Evolutionary conservation across 805 yeast genomes (phyloP).

Genomic region (Candida berthetii): DNA sequence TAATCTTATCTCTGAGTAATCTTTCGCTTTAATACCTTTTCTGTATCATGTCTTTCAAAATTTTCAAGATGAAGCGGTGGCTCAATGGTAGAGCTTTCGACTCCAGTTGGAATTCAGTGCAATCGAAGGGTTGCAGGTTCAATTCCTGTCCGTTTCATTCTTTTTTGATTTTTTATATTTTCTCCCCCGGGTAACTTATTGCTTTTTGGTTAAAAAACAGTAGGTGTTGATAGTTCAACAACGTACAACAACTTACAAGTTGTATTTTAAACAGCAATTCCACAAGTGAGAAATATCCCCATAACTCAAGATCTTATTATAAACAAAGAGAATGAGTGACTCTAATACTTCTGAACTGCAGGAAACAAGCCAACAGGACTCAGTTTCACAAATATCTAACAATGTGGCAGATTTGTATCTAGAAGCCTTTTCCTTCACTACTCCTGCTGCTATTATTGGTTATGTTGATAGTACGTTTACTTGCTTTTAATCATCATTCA

Average conservation of each 20-base stretch:
- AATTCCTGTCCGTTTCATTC: constrained; percentile 76
- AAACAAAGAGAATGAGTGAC: not conserved
- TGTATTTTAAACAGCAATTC: too few species aligned
- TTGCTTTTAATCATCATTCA: not conserved
- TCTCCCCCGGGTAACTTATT: not conserved
- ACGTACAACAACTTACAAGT: too few species aligned
- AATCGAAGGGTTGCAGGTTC: constrained; percentile 85
- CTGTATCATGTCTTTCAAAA: too few species aligned
- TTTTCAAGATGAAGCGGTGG: constrained; percentile 51
- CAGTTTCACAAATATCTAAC: constrained; percentile 22
- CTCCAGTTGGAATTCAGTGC: constrained; percentile 47
- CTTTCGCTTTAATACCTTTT: too few species aligned
- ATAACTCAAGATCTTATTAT: too few species aligned
- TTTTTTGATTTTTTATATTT: constrained; percentile 6
- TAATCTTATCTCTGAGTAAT: too few species aligned
- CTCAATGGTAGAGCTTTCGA: constrained; percentile 79
- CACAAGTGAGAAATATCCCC: too few species aligned
- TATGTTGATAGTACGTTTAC: constrained; percentile 58
- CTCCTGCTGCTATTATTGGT: constrained; percentile 87
- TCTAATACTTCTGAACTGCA: constrained; percentile 1
- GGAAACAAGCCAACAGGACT: constrained; percentile 1
- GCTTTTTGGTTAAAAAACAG: not conserved
- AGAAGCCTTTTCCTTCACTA: constrained; percentile 78
- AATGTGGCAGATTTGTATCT: constrained; percentile 55
- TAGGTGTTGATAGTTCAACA: not conserved